A percentile compares a stretch with the other conserved stretches of the same genome.
Evolutionary conservation across 805 yeast genomes (phyloP).

Genomic region (Kuraishia borneana): DNA sequence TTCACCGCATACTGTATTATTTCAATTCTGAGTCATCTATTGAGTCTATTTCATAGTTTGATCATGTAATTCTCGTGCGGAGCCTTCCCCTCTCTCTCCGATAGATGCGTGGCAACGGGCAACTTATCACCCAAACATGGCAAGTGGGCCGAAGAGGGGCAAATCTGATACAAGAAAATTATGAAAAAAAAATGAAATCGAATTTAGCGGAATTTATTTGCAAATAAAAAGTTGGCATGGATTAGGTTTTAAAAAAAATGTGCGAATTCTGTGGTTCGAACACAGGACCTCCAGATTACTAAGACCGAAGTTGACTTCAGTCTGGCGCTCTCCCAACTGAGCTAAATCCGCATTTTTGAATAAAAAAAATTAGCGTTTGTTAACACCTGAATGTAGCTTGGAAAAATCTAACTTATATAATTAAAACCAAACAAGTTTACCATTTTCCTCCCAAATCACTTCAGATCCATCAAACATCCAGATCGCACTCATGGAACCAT

Average conservation of each 20-base stretch:
- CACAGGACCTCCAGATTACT: slow-evolving; percentile 74
- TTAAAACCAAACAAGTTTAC: slow-evolving; percentile 17
- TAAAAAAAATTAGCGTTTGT: not conserved
- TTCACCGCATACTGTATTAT: no score
- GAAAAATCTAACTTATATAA: not conserved
- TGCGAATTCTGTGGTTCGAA: slow-evolving; percentile 77
- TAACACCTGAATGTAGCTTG: not conserved
- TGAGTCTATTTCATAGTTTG: no score
- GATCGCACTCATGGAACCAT: slow-evolving; percentile 12
- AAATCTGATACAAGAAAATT: no score
- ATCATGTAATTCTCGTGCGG: no score
- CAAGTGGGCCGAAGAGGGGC: no score
- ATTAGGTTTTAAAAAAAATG: slow-evolving; percentile 6
- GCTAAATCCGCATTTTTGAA: slow-evolving; percentile 6
- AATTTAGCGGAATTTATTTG: not conserved
- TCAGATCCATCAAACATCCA: slow-evolving; percentile 5
- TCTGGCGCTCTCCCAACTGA: slow-evolving; percentile 9
- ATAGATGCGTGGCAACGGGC: no score
- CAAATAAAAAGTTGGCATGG: not conserved
- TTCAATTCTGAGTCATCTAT: no score
- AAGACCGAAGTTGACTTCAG: slow-evolving; percentile 6
- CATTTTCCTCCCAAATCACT: slow-evolving; percentile 12
- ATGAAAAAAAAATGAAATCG: no score
- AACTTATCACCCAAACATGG: no score
- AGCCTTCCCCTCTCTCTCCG: no score